These are phyloP conservation scores for Aspergillus fijiensis DNA, from an alignment of 2,329 filamentous ascomycete species.

Conservation along the genomic window DNA sequence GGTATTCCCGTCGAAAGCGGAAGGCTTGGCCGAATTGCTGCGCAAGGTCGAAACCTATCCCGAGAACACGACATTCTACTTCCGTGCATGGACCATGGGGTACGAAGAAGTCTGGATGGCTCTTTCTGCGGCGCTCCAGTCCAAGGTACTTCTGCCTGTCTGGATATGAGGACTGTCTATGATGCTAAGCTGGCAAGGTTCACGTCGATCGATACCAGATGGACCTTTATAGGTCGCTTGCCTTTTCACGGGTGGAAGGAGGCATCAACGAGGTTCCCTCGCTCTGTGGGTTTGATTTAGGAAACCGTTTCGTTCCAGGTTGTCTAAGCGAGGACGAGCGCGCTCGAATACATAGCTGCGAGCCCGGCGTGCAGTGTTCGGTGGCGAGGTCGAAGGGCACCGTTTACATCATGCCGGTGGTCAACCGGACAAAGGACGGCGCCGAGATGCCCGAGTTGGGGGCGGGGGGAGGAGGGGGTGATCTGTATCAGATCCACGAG, in stretches of 20 bases:
- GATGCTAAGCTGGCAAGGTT: conserved; percentile 50
- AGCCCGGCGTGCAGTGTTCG: conserved; percentile 59
- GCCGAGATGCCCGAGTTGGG: conserved; percentile 70
- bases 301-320: conserved; percentile 67
- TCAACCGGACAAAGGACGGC: conserved; percentile 60
- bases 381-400: conserved; percentile 50
- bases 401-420: conserved; percentile 76
- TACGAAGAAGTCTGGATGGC: conserved; percentile 93
- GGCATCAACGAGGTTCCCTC: conserved; percentile 61
- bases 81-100: conserved; percentile 87
- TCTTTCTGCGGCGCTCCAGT: conserved; percentile 67
- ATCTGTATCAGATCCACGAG: conserved; percentile 67
- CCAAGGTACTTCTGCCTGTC: conserved; percentile 49
- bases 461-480: conserved; percentile 74
- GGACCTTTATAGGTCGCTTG: conserved; percentile 67
- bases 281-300: conserved; percentile 71
- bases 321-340: conserved; percentile 66
- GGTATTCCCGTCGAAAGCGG: conserved; percentile 64
- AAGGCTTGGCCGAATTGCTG: conserved; percentile 73
- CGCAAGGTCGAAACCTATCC: conserved; percentile 68
- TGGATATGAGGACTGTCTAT: not conserved
- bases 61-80: conserved; percentile 72
- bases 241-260: conserved; percentile 37
- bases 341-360: conserved; percentile 80
- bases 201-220: conserved; percentile 83